Base-by-base conservation (phyloP, 192 early-diverging fungal genomes). In the Podila clonocystis region DNA sequence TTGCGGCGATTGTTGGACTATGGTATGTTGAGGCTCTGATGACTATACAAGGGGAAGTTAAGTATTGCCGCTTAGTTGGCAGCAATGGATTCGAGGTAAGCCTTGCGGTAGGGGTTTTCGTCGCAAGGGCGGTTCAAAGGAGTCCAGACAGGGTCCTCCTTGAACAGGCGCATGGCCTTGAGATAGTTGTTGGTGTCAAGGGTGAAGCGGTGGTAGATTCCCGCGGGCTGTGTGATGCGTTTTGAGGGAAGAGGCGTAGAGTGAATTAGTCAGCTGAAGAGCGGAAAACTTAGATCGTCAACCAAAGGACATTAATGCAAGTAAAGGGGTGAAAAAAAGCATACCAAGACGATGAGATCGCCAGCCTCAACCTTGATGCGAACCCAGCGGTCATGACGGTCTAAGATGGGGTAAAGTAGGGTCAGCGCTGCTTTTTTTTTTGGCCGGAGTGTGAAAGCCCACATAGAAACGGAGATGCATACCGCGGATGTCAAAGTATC, bases 161-260 rank as follows among this genome's bases (percentile, higher is more conserved):
- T 92, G 78, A 95, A 93, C 50, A 93, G 68, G 22, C 97, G 90
- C 91, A 96, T 95, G 12, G 94, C 94, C 64, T 92, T 91, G 65
- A 98, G 87, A 76, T 95, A 95, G 85, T 99, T 93, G 67, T 82
- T 89, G 15, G 88, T 85, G 82, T 99, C 97, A 26, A 95, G 85
- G 17, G 94, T 98, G 78, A 99, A 99, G 60, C 97, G 92, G 82
- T 99, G 97, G 78, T 97, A 99, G 73, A 96, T 95, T 49, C 96
- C 97, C 26, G 95, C 93, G 1, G 97, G 97, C 86, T 93, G 75
- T 3, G 22, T 72, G 13, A 58, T 50, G 13, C 4, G 30, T 48
- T 36, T 45, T 8, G 13, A 45, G 38, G 5, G 28, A 50, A 50
- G 12, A 15, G 13, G 22, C 20, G 60, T 59, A n/a, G 28, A 50